Percentiles rank a stretch among this genome's conserved stretches.
Conservation (phyloP, 805 yeast species). For the Osmozyma mogii region DNA sequence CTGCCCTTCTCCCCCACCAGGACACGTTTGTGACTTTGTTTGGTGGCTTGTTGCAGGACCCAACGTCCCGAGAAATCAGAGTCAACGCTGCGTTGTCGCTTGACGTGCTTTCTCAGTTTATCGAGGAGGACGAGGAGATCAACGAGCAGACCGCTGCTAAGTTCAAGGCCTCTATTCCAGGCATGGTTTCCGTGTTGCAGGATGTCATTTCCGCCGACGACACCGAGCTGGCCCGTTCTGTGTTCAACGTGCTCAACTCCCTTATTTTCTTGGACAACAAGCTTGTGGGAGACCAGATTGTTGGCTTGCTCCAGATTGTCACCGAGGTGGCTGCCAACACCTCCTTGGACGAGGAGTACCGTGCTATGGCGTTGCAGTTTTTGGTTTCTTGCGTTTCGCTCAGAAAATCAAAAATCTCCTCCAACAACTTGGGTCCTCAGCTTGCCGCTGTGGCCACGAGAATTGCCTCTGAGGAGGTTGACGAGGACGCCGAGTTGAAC, state of each 20-base stretch:
- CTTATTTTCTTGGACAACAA: slow-evolving; percentile 69
- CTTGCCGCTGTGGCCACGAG: slow-evolving; percentile 66
- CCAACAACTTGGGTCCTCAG: slow-evolving; percentile 77
- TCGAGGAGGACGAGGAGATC: slow-evolving; percentile 52
- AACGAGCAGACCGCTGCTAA: slow-evolving; percentile 37
- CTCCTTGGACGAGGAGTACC: slow-evolving; percentile 66
- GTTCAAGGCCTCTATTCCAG: slow-evolving; percentile 65
- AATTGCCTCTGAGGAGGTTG: slow-evolving; percentile 69
- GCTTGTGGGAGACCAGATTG: slow-evolving; percentile 67
- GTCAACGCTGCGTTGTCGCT: slow-evolving; percentile 77
- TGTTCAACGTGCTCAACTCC: slow-evolving; percentile 81
- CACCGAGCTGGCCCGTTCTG: slow-evolving; percentile 57
- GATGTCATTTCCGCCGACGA: slow-evolving; percentile 68
- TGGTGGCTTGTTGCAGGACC: slow-evolving; percentile 54
- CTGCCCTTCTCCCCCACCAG: slow-evolving; percentile 48
- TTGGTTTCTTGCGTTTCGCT: slow-evolving; percentile 69
- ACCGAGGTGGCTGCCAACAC: slow-evolving; percentile 65
- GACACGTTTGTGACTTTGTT: slow-evolving; percentile 68
- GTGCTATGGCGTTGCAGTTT: slow-evolving; percentile 79
- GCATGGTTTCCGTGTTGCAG: slow-evolving; percentile 73
- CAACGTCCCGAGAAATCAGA: slow-evolving; percentile 62
- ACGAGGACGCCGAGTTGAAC: slow-evolving; percentile 67
- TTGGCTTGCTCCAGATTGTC: slow-evolving; percentile 63
- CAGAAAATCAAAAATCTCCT: slow-evolving; percentile 72
- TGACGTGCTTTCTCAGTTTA: slow-evolving; percentile 57